Evolutionary conservation across 139 green algal genomes (phyloP), one percentile per base, ranked within the genome.

Genomic region (Volvox reticuliferus): DNA sequence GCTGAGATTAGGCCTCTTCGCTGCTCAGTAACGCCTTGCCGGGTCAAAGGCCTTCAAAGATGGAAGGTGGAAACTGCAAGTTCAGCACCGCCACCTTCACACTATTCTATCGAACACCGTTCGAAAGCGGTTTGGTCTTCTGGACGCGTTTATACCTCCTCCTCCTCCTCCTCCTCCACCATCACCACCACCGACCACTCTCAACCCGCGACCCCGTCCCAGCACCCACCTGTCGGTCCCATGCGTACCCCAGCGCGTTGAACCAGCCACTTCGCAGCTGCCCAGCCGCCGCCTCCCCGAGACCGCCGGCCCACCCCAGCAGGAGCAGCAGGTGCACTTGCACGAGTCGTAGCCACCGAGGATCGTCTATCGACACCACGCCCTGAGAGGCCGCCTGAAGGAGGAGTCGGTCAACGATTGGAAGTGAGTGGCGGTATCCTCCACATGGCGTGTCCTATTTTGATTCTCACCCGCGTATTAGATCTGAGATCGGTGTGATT

Each of bases 281-380:
- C 50, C 37, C 86, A 69, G 86, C 86, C 44, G 50, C 86, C 36
- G 26, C 28, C 73, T 73, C 44, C 24, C 86, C 73, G 44, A 90
- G 73, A 5, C 73, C 71, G 19, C 86, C 86, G 6, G 71, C 86
- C 50, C 50, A 75, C 33, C 86, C 86, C 50, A 81, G 30, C 86
- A 90, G 86, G 71, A 90, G 44, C 73, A 83, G 73, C 86, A 90
- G 18, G 86, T 90, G 86, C 44, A 81, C 73, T 0, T 22, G 61
- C 1, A 62, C 69, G 30, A 90, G 86, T 12, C 30, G 12, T 44
- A 90, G 86, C 86, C 86, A 90, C 71, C 86, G 86, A 14, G 71
- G 71, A 75, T 90, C 86, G 73, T 90, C 86, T 32, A 90, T 90
- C 50, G 20, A 37, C 6, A 84, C 44, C 73, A 90, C 73, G 16